Conservation (phyloP, 805 yeast genomes). For the Schwanniomyces vanrijiae region DNA sequence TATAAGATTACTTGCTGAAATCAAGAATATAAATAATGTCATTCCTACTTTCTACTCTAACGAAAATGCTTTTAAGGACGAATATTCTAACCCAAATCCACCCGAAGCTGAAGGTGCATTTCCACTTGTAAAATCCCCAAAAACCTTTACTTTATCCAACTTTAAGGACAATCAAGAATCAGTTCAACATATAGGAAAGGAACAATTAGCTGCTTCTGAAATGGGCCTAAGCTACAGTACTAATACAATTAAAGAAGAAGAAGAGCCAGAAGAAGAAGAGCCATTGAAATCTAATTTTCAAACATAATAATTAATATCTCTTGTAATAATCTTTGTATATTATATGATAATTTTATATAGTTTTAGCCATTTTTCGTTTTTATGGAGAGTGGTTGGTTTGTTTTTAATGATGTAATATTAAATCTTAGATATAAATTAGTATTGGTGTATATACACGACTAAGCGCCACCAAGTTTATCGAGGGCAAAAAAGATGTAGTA, state of each 20-base stretch:
- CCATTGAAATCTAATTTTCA: not conserved
- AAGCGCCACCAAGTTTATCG: slow-evolving; percentile 2
- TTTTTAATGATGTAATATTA: not conserved
- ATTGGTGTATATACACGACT: slow-evolving; percentile 2
- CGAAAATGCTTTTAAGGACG: slow-evolving; percentile 2
- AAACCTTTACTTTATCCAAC: slow-evolving; percentile 37
- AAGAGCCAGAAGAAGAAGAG: slow-evolving; percentile 29
- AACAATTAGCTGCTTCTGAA: slow-evolving; percentile 12
- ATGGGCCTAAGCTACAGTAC: slow-evolving; percentile 32
- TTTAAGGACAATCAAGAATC: slow-evolving; percentile 38
- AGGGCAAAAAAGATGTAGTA: slow-evolving; percentile 2
- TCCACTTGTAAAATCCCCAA: slow-evolving; percentile 41
- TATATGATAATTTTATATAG: not conserved
- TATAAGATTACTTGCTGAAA: slow-evolving; percentile 25
- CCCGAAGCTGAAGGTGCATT: slow-evolving; percentile 14
- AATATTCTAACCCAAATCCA: slow-evolving; percentile 10
- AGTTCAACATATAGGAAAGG: slow-evolving; percentile 30
- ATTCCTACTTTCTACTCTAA: slow-evolving; percentile 33
- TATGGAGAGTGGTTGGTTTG: not conserved
- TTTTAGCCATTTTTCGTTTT: not conserved
- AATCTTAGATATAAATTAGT: not conserved
- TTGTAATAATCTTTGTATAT: not conserved
- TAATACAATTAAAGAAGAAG: slow-evolving; percentile 40
- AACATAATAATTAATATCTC: not conserved
- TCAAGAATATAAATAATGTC: slow-evolving; percentile 31